Evolutionary conservation across 2,329 filamentous ascomycete species (phyloP), one percentile per base, ranked within the genome.

Genomic region (Fusarium sp.): DNA sequence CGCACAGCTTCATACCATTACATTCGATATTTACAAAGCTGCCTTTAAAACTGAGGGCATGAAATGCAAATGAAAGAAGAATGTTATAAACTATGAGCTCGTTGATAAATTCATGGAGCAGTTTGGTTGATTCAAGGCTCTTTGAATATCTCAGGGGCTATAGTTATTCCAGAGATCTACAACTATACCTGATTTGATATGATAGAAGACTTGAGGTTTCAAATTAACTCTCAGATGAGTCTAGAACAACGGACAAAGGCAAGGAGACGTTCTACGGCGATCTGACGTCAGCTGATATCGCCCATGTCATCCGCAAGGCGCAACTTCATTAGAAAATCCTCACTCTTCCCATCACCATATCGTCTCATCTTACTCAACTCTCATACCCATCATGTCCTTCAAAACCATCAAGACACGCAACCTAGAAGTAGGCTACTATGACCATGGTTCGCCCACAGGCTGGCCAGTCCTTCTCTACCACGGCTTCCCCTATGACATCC

Each of bases 381-480:
- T 5, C 8, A 7, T 29, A 10, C 4, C 4, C 20, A 12, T 0
- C 10, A 65, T 65, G 62, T 27, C 44, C 0, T 20, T 51, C 6
- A 51, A 66, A 27, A 43, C 14, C 29, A 9, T 59, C 22, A 52
- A 59, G 18, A 65, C 40, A 6, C n/a, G 5, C 9, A 59, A 40
- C 4, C 45, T 65, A 0, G 60, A 65, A 38, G 53, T 65, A 3
- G 60, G 40, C 3, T 66, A 59, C 40, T 52, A 38, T 1, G 60
- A 65, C 4, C 60, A 65, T 6, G 52, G 62, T 16, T 22, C 40
- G 0, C 22, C 40, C 4, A 51, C 45, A 24, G 52, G 62, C 8
- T 65, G 60, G 62, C 32, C 40, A 8, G 45, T 66, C 6, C n/a
- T 65, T 6, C 46, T 65, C 2, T 66, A 59, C 12, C 62, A 65